Percentiles rank a stretch among this genome's conserved stretches.
These are phyloP conservation scores for Neurospora sp. DNA, from an alignment of 495 filamentous ascomycete species.

Conservation along the genomic window DNA sequence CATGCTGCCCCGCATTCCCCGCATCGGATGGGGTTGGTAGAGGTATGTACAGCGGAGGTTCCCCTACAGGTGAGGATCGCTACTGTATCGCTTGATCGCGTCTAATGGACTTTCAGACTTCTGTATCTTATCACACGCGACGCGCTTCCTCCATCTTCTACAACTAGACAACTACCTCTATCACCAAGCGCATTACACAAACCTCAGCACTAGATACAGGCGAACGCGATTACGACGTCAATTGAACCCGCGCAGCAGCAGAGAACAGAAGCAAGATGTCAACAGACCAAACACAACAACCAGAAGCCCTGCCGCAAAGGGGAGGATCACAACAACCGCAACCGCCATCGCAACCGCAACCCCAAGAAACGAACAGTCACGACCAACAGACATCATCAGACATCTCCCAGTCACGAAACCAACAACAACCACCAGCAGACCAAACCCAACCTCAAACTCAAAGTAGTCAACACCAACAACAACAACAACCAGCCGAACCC, in stretches of 20 bases:
- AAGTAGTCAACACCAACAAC: not conserved
- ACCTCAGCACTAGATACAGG: too few species aligned
- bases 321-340: not conserved
- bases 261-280: not conserved
- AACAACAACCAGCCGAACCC: not conserved
- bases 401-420: not conserved
- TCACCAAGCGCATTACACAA: not conserved
- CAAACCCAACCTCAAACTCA: not conserved
- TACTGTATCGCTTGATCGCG: not conserved
- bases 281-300: not conserved
- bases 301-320: not conserved
- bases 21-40: not conserved
- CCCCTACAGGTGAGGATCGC: not conserved
- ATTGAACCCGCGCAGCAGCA: not conserved
- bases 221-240: not conserved
- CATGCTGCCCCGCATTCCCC: not conserved
- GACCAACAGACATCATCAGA: not conserved
- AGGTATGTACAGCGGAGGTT: too few species aligned
- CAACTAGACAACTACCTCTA: not conserved
- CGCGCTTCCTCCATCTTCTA: not conserved
- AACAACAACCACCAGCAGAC: not conserved
- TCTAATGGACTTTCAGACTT: not conserved
- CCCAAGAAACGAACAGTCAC: constrained; percentile 1
- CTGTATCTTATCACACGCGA: not conserved
- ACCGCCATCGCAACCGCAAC: not conserved